Percentiles rank a stretch among this genome's conserved stretches.
These are phyloP conservation scores for Arthrinium puccinioides DNA, from an alignment of 2,329 filamentous ascomycete genomes.

Conservation along the genomic window DNA sequence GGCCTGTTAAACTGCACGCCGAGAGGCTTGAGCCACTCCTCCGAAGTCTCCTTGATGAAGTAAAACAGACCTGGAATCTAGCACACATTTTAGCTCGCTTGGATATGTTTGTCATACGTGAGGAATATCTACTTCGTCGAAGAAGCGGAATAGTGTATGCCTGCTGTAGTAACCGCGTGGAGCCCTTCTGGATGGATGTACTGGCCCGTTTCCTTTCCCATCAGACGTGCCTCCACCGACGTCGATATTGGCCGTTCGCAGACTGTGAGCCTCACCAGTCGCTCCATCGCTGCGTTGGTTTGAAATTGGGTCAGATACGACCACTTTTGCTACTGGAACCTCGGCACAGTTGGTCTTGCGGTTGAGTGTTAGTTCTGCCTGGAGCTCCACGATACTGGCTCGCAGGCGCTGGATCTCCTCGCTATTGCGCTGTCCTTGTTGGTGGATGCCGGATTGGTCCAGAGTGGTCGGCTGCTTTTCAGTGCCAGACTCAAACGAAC, in stretches of 20 bases:
- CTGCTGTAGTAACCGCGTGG: constrained; percentile 11
- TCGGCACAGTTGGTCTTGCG: not conserved
- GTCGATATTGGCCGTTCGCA: no score
- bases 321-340: not conserved
- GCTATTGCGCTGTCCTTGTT: constrained; percentile 1
- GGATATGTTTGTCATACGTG: not conserved
- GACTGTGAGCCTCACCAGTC: no score
- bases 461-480: not conserved
- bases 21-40: constrained; percentile 13
- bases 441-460: not conserved
- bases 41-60: constrained; percentile 12
- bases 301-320: not conserved
- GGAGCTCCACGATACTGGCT: constrained; percentile 8
- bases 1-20: constrained; percentile 7
- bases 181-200: constrained; percentile 10
- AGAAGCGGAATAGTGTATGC: constrained; percentile 13
- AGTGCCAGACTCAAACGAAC: constrained; percentile 9
- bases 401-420: constrained; percentile 9
- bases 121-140: constrained; percentile 9
- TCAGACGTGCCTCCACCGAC: not conserved
- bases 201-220: constrained; percentile 4
- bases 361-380: constrained; percentile 5
- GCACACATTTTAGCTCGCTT: not conserved
- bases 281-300: not conserved
- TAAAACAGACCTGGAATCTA: constrained; percentile 13